Base-by-base conservation (phyloP, 345 rosid genomes). In the Murraya koenigii region DNA sequence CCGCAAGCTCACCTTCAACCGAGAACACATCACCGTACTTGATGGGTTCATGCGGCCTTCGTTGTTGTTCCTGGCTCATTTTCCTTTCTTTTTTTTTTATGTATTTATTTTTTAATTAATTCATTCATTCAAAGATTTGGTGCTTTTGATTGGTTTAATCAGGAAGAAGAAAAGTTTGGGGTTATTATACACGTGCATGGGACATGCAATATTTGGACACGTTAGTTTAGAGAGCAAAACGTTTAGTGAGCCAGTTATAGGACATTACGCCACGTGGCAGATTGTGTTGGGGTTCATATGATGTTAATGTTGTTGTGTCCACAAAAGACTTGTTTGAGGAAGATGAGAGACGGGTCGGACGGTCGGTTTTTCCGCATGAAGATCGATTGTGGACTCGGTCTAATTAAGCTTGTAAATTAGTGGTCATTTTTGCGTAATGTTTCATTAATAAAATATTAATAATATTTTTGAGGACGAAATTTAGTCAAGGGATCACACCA, bases 51-150 rank as follows among this genome's bases (percentile, higher is more conserved):
- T 72, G 55, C 36, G 75, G 77, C 80, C 68, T 77, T 69, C 49
- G 55, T 6, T 75, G 82, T 68, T 86, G 88, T 33, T 80, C 71
- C 75, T 81, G 77, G 80, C 87, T 84, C 92, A 88, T 90, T 47
- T 74, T 67, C 6, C 28, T 19, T 52, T 8, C 0, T 41, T 36
- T 38, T 41, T 11, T 15, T 44, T 44, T 44, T 3, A 3, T 4
- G 49, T 44, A 44, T 44, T 44, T 44, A 0, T 15, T 11, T 44
- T 13, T 13, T 44, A 44, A 2, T 44, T 44, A 44, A 44, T 44
- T 44, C 11, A 13, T 13, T 44, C 28, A 3, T 19, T 30, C 26
- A 26, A 71, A 54, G 6, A 22, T 41, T 35, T 6, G 47, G 11
- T 33, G 63, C 17, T 22, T 55, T 54, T 3, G 3, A n/a, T 55